These are phyloP conservation scores for Pseudocercospora fuligena DNA, from an alignment of 2,329 filamentous ascomycete species.

Conservation along the genomic window DNA sequence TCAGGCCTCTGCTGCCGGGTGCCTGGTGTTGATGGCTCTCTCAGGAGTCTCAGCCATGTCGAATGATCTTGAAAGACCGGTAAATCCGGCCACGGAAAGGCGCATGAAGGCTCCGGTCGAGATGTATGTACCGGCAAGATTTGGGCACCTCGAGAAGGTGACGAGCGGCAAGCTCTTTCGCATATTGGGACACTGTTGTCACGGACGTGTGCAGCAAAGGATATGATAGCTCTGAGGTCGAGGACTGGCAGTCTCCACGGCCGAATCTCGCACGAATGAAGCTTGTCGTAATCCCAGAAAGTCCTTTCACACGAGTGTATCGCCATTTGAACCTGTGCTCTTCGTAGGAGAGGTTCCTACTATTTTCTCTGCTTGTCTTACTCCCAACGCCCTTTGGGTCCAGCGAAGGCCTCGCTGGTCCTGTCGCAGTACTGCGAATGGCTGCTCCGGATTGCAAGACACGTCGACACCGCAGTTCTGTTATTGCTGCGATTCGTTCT, in stretches of 20 bases:
- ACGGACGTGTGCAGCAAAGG: no score
- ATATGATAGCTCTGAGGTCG: no score
- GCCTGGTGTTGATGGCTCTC: no score
- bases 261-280: background rate
- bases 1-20: no score
- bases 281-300: background rate
- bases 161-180: no score
- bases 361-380: background rate
- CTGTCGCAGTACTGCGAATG: background rate
- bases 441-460: background rate
- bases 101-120: no score
- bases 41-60: no score
- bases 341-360: background rate
- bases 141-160: no score
- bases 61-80: no score
- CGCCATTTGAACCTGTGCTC: background rate
- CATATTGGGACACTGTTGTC: no score
- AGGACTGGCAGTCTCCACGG: background rate
- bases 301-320: background rate
- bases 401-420: background rate
- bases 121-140: no score
- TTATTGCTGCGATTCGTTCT: background rate
- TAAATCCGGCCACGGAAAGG: no score
- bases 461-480: background rate
- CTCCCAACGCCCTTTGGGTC: background rate